phyloP scores from a whole-genome alignment of 345 rosid species.

The Excoecaria cochinchinensis region DNA sequence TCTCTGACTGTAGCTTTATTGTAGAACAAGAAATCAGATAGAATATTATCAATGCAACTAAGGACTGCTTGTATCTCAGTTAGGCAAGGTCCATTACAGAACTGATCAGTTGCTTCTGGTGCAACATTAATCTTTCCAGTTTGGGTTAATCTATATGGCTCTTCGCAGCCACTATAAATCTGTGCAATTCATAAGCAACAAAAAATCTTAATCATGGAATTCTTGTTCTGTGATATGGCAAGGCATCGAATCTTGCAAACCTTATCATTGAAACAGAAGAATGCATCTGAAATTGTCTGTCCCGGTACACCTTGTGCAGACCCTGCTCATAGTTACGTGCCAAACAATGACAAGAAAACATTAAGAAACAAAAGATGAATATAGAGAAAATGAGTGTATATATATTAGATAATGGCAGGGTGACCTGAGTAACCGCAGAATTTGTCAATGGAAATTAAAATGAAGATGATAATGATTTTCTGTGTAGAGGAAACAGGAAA shows the following conservation, averaged over 20 bases:
- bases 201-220: too few relatives aligned
- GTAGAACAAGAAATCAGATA: conserved; percentile 46
- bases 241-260: not conserved
- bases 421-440: conserved; percentile 23
- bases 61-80: conserved; percentile 51
- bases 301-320: conserved; percentile 32
- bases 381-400: too few relatives aligned
- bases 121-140: conserved; percentile 34
- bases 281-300: conserved; percentile 35
- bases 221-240: not conserved
- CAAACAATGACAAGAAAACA: not conserved
- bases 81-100: conserved; percentile 56
- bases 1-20: conserved; percentile 46
- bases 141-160: conserved; percentile 43
- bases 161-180: conserved; percentile 50
- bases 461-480: not conserved
- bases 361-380: not conserved
- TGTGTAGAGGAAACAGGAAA: not conserved
- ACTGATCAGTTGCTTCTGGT: conserved; percentile 25
- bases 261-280: conserved; percentile 44
- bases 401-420: not conserved
- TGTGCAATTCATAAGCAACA: conserved; percentile 7
- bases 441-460: conserved; percentile 11
- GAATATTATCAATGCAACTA: conserved; percentile 40
- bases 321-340: conserved; percentile 20